A percentile compares a stretch with the other conserved stretches of the same genome.
Evolutionary conservation across 345 rosid species (phyloP).

Genomic region (Eucalyptus dawsonii): DNA sequence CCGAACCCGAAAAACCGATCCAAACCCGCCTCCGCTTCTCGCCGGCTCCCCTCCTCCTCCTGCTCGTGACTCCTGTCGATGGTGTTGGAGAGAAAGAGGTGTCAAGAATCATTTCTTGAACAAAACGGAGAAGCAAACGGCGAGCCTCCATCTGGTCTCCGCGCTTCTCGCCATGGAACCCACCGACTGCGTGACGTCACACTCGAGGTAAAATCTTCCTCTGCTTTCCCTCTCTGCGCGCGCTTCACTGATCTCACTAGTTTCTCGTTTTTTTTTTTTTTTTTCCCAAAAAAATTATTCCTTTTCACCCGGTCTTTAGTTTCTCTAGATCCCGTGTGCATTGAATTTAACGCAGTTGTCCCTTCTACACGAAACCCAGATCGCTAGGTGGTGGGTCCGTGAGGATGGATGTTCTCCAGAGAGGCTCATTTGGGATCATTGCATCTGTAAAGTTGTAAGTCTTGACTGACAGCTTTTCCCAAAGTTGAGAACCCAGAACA

Average conservation of each 20-base stretch:
- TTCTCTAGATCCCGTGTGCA: not conserved
- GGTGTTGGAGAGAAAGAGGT: too few species aligned
- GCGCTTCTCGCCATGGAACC: not conserved
- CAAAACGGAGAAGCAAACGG: too few species aligned
- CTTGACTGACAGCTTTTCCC: not conserved
- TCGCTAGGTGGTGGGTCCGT: conserved; percentile 46
- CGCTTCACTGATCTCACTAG: not conserved
- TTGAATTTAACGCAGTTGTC: not conserved
- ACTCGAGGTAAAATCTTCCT: conserved; percentile 30
- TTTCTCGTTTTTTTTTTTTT: not conserved
- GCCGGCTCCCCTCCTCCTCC: too few species aligned
- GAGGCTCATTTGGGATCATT: conserved; percentile 56
- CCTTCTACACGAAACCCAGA: conserved; percentile 1
- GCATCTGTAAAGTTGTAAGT: conserved; percentile 36
- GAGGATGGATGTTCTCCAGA: conserved; percentile 40
- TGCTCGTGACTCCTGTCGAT: too few species aligned
- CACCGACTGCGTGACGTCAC: conserved; percentile 22
- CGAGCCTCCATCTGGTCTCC: too few species aligned
- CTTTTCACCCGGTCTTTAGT: not conserved
- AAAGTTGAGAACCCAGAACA: not conserved
- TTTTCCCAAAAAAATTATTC: too few species aligned
- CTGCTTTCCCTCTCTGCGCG: not conserved
- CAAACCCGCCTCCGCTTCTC: too few species aligned
- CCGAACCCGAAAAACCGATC: too few species aligned
- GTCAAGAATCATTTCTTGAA: too few species aligned